These are phyloP conservation scores for Raphanus sativus DNA, from an alignment of 345 rosid genomes.

Conservation along the genomic window DNA sequence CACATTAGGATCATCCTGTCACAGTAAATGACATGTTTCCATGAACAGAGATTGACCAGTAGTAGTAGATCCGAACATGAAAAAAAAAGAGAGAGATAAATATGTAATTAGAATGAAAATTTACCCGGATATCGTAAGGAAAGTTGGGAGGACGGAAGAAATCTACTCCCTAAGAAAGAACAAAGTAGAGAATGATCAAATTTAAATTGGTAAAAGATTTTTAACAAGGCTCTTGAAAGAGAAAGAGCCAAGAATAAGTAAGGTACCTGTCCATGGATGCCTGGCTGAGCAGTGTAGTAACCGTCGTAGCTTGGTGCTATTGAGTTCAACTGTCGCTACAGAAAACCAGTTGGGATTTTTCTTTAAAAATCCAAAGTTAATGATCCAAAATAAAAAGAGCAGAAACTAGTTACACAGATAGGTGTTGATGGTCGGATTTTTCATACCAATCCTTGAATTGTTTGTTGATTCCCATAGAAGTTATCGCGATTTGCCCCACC, in stretches of 20 bases:
- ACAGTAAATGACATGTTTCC: background rate
- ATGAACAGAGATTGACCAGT: background rate
- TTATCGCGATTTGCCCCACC: slow-evolving; percentile 48
- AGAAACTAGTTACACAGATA: slow-evolving; percentile 21
- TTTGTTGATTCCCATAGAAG: slow-evolving; percentile 55
- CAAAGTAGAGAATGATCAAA: background rate
- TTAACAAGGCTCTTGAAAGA: slow-evolving; percentile 7
- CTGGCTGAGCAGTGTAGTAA: slow-evolving; percentile 52
- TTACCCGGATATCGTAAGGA: slow-evolving; percentile 58
- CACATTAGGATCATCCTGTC: slow-evolving; percentile 31
- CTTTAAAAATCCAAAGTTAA: slow-evolving; percentile 21
- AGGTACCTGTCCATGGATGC: slow-evolving; percentile 57
- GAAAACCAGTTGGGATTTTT: slow-evolving; percentile 17
- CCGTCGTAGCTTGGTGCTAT: slow-evolving; percentile 57
- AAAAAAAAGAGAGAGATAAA: background rate
- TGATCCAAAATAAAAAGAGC: slow-evolving; percentile 13
- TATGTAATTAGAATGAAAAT: background rate
- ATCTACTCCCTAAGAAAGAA: slow-evolving; percentile 53
- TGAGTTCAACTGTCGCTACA: slow-evolving; percentile 61
- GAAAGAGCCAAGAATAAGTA: slow-evolving; percentile 7
- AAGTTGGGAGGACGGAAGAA: slow-evolving; percentile 62
- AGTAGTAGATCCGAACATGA: background rate
- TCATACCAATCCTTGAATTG: slow-evolving; percentile 62
- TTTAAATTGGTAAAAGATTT: background rate
- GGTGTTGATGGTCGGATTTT: slow-evolving; percentile 26